Conservation (phyloP, 2,329 filamentous ascomycete genomes). For the Bipolaris zeicola region DNA sequence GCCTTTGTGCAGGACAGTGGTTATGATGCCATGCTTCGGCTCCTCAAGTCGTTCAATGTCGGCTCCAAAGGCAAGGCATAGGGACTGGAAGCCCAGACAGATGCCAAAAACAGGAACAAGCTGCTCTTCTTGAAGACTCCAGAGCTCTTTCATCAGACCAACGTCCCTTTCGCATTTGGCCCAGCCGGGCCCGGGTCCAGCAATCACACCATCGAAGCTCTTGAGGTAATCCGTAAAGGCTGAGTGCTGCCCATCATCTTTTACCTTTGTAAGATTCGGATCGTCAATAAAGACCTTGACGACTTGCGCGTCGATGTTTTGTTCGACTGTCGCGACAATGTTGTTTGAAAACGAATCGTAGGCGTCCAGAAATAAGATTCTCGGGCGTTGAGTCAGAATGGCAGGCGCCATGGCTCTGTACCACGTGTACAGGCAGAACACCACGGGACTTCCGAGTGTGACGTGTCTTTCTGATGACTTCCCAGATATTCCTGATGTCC, state of each 20-base stretch:
- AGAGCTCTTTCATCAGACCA: constrained; percentile 79
- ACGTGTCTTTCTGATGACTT: no score
- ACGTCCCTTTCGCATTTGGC: constrained; percentile 75
- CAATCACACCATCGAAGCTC: constrained; percentile 82
- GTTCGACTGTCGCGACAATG: constrained; percentile 80
- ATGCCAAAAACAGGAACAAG: constrained; percentile 82
- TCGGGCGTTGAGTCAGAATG: constrained; percentile 34
- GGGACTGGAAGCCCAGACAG: constrained; percentile 86
- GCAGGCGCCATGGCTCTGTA: constrained; percentile 36
- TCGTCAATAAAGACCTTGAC: constrained; percentile 72
- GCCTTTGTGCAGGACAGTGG: constrained; percentile 64
- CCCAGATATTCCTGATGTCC: neutral
- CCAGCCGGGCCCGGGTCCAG: constrained; percentile 88
- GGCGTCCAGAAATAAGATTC: constrained; percentile 88
- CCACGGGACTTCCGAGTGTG: neutral
- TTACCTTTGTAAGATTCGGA: constrained; percentile 7
- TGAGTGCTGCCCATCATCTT: constrained; percentile 16
- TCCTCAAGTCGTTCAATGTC: constrained; percentile 68
- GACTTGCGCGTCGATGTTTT: constrained; percentile 70
- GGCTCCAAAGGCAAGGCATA: constrained; percentile 72
- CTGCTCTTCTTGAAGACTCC: constrained; percentile 65
- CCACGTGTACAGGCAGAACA: neutral
- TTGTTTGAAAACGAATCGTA: constrained; percentile 98
- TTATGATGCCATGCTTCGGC: constrained; percentile 82
- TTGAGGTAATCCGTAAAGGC: constrained; percentile 55